Percentiles rank a stretch among this genome's conserved stretches.
These are phyloP conservation scores for Myotisia sp. DNA, from an alignment of 2,329 filamentous ascomycete species.

Conservation along the genomic window DNA sequence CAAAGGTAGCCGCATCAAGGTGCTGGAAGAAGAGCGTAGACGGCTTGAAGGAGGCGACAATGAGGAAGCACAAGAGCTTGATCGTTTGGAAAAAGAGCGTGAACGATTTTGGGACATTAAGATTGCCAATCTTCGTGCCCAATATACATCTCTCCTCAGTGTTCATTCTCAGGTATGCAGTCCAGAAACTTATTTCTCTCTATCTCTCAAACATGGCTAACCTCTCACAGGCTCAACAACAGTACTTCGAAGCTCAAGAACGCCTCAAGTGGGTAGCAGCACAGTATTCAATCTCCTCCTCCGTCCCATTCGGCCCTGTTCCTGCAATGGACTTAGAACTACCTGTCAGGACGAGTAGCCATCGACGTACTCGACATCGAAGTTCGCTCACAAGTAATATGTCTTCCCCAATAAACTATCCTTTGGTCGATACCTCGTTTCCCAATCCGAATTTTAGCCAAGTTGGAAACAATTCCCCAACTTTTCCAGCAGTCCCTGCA, in stretches of 20 bases:
- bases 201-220: not conserved
- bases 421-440: conserved; percentile 27
- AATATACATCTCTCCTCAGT: conserved; percentile 30
- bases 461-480: conserved; percentile 38
- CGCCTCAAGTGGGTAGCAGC: conserved; percentile 30
- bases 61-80: conserved; percentile 38
- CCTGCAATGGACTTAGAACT: conserved; percentile 30
- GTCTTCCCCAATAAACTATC: conserved; percentile 32
- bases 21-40: conserved; percentile 45
- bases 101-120: conserved; percentile 35
- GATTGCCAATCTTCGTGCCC: conserved; percentile 28
- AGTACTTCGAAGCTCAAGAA: conserved; percentile 34
- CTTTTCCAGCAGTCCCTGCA: conserved; percentile 36
- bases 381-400: conserved; percentile 35
- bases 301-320: conserved; percentile 27
- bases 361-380: conserved; percentile 31
- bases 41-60: conserved; percentile 34
- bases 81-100: conserved; percentile 35
- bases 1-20: conserved; percentile 46
- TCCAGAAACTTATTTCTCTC: not conserved
- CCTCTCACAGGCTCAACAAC: conserved; percentile 23
- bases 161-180: conserved; percentile 25
- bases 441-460: conserved; percentile 33
- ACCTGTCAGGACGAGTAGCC: conserved; percentile 26
- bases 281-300: conserved; percentile 22